These are phyloP conservation scores for Moricandia arvensis DNA, from an alignment of 345 rosid species.

Conservation along the genomic window DNA sequence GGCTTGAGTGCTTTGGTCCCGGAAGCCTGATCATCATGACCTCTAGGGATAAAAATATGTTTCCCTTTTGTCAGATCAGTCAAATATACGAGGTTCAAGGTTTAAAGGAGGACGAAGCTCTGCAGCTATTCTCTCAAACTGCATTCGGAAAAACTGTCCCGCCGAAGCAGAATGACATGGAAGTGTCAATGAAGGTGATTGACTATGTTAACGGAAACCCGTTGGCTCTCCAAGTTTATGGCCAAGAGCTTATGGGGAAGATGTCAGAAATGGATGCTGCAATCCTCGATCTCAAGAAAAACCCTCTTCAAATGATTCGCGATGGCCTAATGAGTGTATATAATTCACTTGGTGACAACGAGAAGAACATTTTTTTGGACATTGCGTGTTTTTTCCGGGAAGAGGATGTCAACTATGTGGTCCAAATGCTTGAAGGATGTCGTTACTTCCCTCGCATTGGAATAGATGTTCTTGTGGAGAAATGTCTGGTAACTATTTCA, in stretches of 20 bases:
- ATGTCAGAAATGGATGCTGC: neutral
- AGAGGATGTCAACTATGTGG: conserved; percentile 4
- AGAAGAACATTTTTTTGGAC: conserved; percentile 19
- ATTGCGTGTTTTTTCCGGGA: conserved; percentile 21
- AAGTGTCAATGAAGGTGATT: neutral
- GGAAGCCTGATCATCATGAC: conserved; percentile 24
- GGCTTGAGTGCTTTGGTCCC: neutral
- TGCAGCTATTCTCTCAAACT: neutral
- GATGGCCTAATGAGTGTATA: conserved; percentile 4
- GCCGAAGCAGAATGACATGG: neutral
- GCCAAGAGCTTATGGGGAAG: neutral
- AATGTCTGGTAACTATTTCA: conserved; percentile 18
- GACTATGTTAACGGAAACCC: conserved; percentile 27
- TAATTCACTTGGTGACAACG: neutral
- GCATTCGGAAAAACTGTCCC: neutral
- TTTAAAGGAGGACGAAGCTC: neutral
- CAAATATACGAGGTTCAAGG: neutral
- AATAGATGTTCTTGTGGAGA: conserved; percentile 32
- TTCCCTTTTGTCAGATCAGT: neutral
- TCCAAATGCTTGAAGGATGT: conserved; percentile 16
- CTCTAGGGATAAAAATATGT: conserved; percentile 5
- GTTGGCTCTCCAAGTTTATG: conserved; percentile 17
- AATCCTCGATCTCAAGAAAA: neutral
- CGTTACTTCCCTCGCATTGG: conserved; percentile 23
- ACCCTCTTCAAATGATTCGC: neutral